Percentiles rank a stretch among this genome's conserved stretches.
These are phyloP conservation scores for Aurifilum marmelostoma DNA, from an alignment of 2,329 filamentous ascomycete genomes.

Conservation along the genomic window DNA sequence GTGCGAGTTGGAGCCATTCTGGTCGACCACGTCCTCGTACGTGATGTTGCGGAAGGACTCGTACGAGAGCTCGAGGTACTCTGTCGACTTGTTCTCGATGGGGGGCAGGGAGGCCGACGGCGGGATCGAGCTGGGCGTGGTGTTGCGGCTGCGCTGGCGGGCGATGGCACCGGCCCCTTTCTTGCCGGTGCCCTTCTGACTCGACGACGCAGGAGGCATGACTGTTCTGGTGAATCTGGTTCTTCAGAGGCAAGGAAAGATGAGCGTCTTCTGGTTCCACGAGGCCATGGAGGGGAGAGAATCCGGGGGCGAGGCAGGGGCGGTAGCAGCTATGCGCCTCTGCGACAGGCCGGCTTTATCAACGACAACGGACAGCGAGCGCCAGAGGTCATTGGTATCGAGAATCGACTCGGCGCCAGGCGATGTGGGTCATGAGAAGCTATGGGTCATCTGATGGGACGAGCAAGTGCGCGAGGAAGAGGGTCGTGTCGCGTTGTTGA, in stretches of 20 bases:
- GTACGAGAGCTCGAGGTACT: slow-evolving; percentile 68
- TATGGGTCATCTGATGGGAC: slow-evolving; percentile 11
- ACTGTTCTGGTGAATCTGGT: slow-evolving; percentile 27
- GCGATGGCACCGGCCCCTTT: slow-evolving; percentile 63
- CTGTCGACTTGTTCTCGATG: slow-evolving; percentile 59
- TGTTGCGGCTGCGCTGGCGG: slow-evolving; percentile 75
- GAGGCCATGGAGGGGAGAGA: background rate
- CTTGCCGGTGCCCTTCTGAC: slow-evolving; percentile 67
- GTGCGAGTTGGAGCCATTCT: slow-evolving; percentile 56
- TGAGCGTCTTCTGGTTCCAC: background rate
- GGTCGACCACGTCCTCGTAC: slow-evolving; percentile 72
- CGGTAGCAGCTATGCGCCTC: background rate
- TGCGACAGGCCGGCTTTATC: background rate
- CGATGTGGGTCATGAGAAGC: slow-evolving; percentile 8
- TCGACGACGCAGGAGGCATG: slow-evolving; percentile 60
- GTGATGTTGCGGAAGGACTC: slow-evolving; percentile 62
- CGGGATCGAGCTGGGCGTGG: slow-evolving; percentile 66
- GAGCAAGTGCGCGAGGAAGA: background rate
- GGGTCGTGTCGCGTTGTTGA: slow-evolving; percentile 10
- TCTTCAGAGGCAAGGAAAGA: background rate
- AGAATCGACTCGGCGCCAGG: background rate
- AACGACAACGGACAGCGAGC: slow-evolving; percentile 3
- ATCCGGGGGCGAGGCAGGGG: background rate
- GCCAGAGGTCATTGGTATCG: slow-evolving; percentile 7
- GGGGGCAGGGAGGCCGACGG: slow-evolving; percentile 57